Evolutionary conservation across 2,329 filamentous ascomycete species (phyloP).

Genomic region (Pyrenophora teres): DNA sequence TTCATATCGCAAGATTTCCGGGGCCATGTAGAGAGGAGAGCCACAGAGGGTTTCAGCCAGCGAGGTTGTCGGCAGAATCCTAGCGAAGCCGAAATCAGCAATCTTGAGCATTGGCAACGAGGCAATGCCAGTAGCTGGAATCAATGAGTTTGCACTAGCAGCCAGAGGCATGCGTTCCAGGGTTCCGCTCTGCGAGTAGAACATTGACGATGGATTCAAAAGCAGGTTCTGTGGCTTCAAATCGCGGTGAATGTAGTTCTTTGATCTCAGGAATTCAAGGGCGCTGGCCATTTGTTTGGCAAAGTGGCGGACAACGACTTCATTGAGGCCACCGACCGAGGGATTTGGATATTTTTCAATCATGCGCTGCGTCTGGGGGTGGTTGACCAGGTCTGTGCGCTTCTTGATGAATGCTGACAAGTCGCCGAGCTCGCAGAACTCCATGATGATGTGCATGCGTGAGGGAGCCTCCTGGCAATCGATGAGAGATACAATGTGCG

Average conservation of each 20-base stretch:
- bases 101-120: conserved; percentile 96
- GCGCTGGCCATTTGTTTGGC: conserved; percentile 93
- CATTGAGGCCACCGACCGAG: conserved; percentile 82
- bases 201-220: conserved; percentile 77
- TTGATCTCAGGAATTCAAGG: conserved; percentile 80
- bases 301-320: conserved; percentile 96
- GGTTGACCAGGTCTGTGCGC: conserved; percentile 76
- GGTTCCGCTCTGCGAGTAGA: conserved; percentile 60
- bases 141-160: conserved; percentile 78
- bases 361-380: conserved; percentile 85
- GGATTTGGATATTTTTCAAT: conserved; percentile 90
- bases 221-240: conserved; percentile 97
- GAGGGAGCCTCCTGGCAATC: conserved; percentile 86
- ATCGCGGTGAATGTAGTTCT: conserved; percentile 92
- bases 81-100: conserved; percentile 97
- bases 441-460: conserved; percentile 97
- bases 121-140: conserved; percentile 77
- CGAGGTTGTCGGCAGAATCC: conserved; percentile 86
- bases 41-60: conserved; percentile 95
- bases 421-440: conserved; percentile 95
- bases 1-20: conserved; percentile 95
- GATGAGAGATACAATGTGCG: conserved; percentile 94
- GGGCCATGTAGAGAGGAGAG: conserved; percentile 97
- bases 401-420: conserved; percentile 96
- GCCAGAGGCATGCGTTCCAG: conserved; percentile 70